Percentiles rank a stretch among this genome's conserved stretches.
Evolutionary conservation across 331 rosid species (phyloP).

Genomic region (Malus hybrid): DNA sequence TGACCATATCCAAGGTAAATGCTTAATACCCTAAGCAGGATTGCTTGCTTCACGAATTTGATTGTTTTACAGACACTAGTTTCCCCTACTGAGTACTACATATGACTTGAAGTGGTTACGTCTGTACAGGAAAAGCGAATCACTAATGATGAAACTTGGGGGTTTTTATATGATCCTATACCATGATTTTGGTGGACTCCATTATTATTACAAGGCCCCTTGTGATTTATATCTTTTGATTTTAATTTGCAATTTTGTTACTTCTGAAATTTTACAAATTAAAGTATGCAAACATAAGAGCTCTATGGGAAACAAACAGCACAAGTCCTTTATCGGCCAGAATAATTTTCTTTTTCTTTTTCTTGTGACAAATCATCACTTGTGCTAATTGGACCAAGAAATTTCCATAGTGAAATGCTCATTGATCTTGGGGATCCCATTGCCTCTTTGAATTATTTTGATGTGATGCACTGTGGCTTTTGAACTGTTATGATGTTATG

Average conservation of each 20-base stretch:
- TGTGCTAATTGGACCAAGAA: neutral
- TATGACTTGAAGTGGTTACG: too few relatives aligned
- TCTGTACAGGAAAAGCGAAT: too few relatives aligned
- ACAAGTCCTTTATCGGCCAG: neutral
- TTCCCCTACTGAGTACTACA: neutral
- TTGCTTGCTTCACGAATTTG: neutral
- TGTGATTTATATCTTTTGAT: neutral
- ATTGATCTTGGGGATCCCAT: neutral
- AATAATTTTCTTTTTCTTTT: too few relatives aligned
- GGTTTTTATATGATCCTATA: neutral
- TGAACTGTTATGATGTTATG: neutral
- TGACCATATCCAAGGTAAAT: constrained; percentile 57
- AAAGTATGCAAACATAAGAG: neutral
- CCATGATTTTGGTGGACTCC: neutral
- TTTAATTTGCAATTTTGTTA: neutral
- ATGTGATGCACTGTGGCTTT: neutral
- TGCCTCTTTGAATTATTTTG: neutral
- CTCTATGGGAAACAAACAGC: neutral
- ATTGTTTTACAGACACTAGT: neutral
- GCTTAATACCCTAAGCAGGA: neutral
- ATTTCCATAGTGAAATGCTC: neutral
- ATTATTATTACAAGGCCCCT: neutral
- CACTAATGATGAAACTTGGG: neutral
- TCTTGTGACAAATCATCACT: neutral
- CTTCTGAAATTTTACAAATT: neutral